Percentiles rank a stretch among this genome's conserved stretches.
These are phyloP conservation scores for Ogataea pignaliae DNA, from an alignment of 805 yeast genomes.

Conservation along the genomic window DNA sequence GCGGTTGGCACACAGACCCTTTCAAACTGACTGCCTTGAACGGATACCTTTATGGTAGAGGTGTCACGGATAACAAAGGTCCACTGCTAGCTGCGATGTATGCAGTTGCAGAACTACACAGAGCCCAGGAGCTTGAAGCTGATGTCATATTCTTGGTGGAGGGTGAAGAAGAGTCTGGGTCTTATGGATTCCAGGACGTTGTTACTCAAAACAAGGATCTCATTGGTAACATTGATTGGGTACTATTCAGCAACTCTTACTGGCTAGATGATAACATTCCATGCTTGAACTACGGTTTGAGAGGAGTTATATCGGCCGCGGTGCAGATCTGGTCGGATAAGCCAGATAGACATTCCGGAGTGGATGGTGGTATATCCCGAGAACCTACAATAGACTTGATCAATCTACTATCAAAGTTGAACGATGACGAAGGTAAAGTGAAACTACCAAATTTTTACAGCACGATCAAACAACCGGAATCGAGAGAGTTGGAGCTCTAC, in stretches of 20 bases:
- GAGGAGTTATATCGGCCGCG: conserved; percentile 86
- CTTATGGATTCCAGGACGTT: conserved; percentile 74
- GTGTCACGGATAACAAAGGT: conserved; percentile 93
- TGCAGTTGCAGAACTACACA: conserved; percentile 72
- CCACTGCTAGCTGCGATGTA: conserved; percentile 84
- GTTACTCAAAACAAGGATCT: conserved; percentile 45
- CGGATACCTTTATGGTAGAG: conserved; percentile 87
- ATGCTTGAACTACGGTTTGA: conserved; percentile 86
- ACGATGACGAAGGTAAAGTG: conserved; percentile 51
- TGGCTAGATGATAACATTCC: conserved; percentile 91
- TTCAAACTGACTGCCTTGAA: conserved; percentile 69
- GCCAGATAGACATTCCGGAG: conserved; percentile 94
- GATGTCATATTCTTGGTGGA: conserved; percentile 84
- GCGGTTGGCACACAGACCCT: conserved; percentile 73
- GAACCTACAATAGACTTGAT: conserved; percentile 90
- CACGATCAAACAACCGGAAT: conserved; percentile 53
- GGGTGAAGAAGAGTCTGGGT: conserved; percentile 95
- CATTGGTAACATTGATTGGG: conserved; percentile 83
- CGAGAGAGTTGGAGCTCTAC: conserved; percentile 56
- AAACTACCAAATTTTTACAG: conserved; percentile 68
- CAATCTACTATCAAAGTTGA: conserved; percentile 61
- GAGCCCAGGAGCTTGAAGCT: conserved; percentile 46
- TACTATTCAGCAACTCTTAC: conserved; percentile 82
- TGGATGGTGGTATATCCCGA: conserved; percentile 85
- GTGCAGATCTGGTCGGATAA: conserved; percentile 64